Evolutionary conservation across 371 early-diverging fungal genomes (phyloP), one percentile per base, ranked within the genome.

Genomic region (Mucor saturninus): DNA sequence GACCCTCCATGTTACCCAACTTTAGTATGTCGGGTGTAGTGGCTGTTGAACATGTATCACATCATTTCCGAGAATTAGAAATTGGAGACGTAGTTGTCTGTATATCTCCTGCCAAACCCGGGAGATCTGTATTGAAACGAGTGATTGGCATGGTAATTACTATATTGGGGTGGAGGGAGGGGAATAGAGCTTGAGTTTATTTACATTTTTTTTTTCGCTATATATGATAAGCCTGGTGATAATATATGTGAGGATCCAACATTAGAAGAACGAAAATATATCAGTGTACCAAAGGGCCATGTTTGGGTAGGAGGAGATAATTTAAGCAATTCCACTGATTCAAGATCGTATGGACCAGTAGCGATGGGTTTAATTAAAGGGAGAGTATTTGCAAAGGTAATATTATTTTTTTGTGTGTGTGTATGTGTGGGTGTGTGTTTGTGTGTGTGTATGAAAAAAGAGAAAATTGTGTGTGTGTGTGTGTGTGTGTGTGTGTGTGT

Each of bases 1-100:
- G 95, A 0, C 95, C 95, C 1, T 92, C 92, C 42, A 94, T 94
- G 95, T 80, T 94, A 3, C 93, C 94, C 1, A 90, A 89, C 15
- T 83, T 92, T 56, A 86, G 89, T 69, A 83, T 87, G 76, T 74
- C 81, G 9, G 89, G 91, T 28, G 50, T 89, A 31, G 86, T 93
- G 2, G 79, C 83, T 6, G 77, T 89, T 39, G 93, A 92, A 43
- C 83, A 84, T 50, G 53, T 93, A 8, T 80, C 87, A 3, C 81
- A 76, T 39, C 79, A 78, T 29, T 80, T 83, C 64, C 71, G 77
- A 56, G 75, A 76, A 1, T 64, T 86, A 14, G 63, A 74, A 38
- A 76, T 86, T 28, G 94, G 94, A 2, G 93, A 93, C 60, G 85
- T 95, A 5, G 83, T 95, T 1, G 88, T 92, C 10, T 86, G 85